Conservation (phyloP, 2,329 filamentous ascomycete genomes). For the Orbilia ellipsospora region DNA sequence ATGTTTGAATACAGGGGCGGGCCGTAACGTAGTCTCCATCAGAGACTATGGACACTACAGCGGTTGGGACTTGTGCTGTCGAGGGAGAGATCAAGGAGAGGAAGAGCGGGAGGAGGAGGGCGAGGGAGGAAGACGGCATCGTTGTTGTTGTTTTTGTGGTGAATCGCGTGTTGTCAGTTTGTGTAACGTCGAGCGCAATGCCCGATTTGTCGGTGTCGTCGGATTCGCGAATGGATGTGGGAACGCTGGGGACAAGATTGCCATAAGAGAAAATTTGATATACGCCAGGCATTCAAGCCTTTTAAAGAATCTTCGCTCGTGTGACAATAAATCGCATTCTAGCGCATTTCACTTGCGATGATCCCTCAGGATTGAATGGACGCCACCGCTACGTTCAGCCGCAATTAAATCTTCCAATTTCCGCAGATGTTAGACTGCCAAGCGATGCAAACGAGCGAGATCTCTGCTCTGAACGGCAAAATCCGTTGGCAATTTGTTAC, state of each 20-base stretch:
- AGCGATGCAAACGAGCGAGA: too few species aligned
- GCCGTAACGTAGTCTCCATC: conserved; percentile 45
- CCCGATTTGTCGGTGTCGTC: not conserved
- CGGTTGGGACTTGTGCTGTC: conserved; percentile 27
- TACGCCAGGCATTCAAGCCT: not conserved
- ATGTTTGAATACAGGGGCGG: conserved; percentile 58
- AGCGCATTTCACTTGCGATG: not conserved
- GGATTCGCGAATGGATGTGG: not conserved
- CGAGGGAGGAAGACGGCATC: not conserved
- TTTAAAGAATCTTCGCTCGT: not conserved
- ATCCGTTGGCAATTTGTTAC: too few species aligned
- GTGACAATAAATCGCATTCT: not conserved
- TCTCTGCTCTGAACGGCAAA: too few species aligned
- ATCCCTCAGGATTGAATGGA: not conserved
- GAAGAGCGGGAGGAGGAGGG: conserved; percentile 4
- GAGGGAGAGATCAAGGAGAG: conserved; percentile 2
- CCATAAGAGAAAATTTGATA: too few species aligned
- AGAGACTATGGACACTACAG: conserved; percentile 43
- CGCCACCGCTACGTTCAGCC: not conserved
- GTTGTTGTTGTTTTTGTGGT: not conserved
- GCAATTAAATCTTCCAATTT: not conserved
- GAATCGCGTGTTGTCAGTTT: not conserved
- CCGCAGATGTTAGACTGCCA: not conserved
- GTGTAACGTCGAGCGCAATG: not conserved
- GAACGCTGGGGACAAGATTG: not conserved